Evolutionary conservation across 2,329 filamentous ascomycete species (phyloP), one percentile per base, ranked within the genome.

Genomic region (Juglanconis oblonga): DNA sequence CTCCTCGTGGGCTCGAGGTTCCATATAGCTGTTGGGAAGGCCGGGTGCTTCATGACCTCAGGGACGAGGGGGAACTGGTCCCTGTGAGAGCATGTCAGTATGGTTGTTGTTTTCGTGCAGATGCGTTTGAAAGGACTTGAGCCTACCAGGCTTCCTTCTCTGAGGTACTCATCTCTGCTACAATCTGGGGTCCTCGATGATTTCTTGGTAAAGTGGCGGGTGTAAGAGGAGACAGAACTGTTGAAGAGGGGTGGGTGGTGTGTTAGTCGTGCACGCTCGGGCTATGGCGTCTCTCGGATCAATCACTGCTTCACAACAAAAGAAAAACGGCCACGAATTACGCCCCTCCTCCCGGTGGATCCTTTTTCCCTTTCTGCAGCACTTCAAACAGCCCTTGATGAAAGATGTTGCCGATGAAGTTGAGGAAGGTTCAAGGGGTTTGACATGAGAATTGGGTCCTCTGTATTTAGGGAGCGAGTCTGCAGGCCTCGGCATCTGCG

Each of bases 21-120:
- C 88, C 88, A 93, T 72, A 87, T 78, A 1, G 85, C 82, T 52
- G 88, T 82, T 4, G 81, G 76, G 67, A 84, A 93, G 52, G 90
- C 85, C 0, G 88, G 87, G 67, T 90, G 87, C 47, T 80, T 75
- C 63, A 84, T 72, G 36, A 88, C 83, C 68, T 90, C 81, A 40
- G 81, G 82, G 5, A 80, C 78, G 4, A 81, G 82, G 36, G 78
- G 76, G 50, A 74, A 72, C 24, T 55, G 58, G 51, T 52, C 50
- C 62, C 62, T 64, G 36, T 11, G 24, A 36, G 33, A 17, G 24
- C 38, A 17, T 33, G 14, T 57, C 35, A 60, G 56, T 52, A 13
- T 8, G 24, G 13, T n/a, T 17, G 9, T n/a, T 32, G 5, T 7
- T 9, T 38, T 55, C 33, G 29, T 13, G 40, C 29, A 33, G 9